Evolutionary conservation across 345 rosid genomes (phyloP).

Genomic region (Eucalyptus marginata): DNA sequence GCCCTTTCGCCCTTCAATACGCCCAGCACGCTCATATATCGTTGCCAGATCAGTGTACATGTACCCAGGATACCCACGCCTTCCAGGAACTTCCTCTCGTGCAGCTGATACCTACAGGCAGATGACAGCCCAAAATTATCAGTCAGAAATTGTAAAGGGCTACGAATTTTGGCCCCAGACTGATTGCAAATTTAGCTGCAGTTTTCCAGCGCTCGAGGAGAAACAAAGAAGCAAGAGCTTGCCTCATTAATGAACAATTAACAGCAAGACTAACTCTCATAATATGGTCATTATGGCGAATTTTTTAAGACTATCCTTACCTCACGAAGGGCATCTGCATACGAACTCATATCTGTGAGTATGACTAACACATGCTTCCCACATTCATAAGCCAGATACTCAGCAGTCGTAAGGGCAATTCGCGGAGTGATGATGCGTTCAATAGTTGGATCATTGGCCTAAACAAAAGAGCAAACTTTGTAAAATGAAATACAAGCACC

Average conservation of each 20-base stretch:
- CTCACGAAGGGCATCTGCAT: slow-evolving; percentile 99
- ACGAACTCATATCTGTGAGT: slow-evolving; percentile 97
- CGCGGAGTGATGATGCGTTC: slow-evolving; percentile 98
- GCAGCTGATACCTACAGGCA: slow-evolving; percentile 92
- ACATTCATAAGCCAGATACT: slow-evolving; percentile 92
- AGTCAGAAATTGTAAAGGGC: neutral
- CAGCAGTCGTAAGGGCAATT: slow-evolving; percentile 94
- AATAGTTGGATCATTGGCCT: slow-evolving; percentile 98
- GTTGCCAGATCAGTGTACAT: slow-evolving; percentile 99
- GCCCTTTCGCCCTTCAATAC: slow-evolving; percentile 96
- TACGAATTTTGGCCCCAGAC: neutral
- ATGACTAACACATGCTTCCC: slow-evolving; percentile 97
- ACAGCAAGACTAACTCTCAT: neutral
- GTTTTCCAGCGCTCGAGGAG: neutral
- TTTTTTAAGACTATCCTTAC: slow-evolving; percentile 2
- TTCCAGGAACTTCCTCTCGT: slow-evolving; percentile 97
- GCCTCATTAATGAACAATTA: neutral
- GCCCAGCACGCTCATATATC: slow-evolving; percentile 96
- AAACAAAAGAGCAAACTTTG: neutral
- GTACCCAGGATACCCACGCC: slow-evolving; percentile 99
- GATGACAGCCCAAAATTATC: neutral
- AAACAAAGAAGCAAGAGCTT: neutral
- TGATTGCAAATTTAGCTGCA: neutral
- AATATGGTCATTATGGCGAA: neutral
- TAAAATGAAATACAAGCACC: neutral